Conservation (phyloP, 805 yeast species). For the Saturnispora quitensis region DNA sequence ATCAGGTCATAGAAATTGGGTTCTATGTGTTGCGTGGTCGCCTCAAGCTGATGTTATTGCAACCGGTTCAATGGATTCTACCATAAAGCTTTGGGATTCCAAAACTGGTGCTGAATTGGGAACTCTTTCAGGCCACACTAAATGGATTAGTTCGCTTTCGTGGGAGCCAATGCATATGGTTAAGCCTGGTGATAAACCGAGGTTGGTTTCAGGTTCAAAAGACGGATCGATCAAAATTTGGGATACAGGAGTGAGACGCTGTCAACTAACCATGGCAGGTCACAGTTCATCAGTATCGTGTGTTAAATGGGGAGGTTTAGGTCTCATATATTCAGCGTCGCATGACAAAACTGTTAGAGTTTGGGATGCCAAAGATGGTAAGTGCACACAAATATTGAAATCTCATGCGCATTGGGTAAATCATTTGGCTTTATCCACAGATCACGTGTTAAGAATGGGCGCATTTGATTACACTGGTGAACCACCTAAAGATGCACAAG, state of each 20-base stretch:
- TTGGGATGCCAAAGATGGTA: conserved; percentile 80
- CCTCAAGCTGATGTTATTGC: conserved; percentile 90
- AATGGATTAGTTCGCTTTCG: conserved; percentile 80
- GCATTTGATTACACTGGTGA: conserved; percentile 70
- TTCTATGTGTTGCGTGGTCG: conserved; percentile 80
- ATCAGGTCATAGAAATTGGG: conserved; percentile 88
- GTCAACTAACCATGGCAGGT: conserved; percentile 68
- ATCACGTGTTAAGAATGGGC: conserved; percentile 77
- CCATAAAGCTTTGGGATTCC: conserved; percentile 82
- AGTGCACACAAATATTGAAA: conserved; percentile 66
- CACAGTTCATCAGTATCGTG: conserved; percentile 87
- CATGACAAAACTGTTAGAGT: conserved; percentile 91
- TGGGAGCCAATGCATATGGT: conserved; percentile 94
- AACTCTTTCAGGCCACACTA: conserved; percentile 70
- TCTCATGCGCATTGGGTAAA: conserved; percentile 98
- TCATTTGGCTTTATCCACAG: conserved; percentile 86
- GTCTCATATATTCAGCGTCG: conserved; percentile 79
- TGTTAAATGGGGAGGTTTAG: conserved; percentile 94
- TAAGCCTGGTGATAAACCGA: conserved; percentile 52
- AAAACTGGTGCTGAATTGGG: conserved; percentile 57
- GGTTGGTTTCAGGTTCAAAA: conserved; percentile 81
- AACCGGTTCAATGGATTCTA: conserved; percentile 92
- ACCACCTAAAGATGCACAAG: conserved; percentile 35
- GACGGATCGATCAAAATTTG: conserved; percentile 86
- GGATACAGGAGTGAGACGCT: conserved; percentile 68